Base-by-base conservation (phyloP, 768 basidiomycete genomes). In the Termitomyces sp. region DNA sequence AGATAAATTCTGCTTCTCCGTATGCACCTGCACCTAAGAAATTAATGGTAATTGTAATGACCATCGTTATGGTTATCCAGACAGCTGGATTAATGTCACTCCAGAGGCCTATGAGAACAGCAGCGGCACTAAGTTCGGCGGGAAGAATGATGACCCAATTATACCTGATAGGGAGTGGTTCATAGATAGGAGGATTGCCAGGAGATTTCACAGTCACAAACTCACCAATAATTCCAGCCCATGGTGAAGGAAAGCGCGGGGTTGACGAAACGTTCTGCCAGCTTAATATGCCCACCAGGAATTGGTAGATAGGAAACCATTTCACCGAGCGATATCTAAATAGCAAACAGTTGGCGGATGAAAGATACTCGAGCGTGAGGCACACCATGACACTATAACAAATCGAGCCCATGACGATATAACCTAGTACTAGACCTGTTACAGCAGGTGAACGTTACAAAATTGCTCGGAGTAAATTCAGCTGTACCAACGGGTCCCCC, bases 1-100 rank as follows among this genome's bases (percentile, higher is more conserved):
- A 94, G 50, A 85, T 77, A 66, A 95, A 95, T 70, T 94, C 93
- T 7, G 84, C 84, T 70, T 94, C 91, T 36, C 90, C 89, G 64
- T 92, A 92, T 29, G 82, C 88, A 72, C 84, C 86, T 45, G 88
- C 86, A 49, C 89, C 90, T 6, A 84, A 70, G 75, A 88, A 67
- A 67, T 92, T 92, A 71, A 92, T 94, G 29, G 73, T 74, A 44
- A 95, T 69, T 42, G 90, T 86, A 28, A 96, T 85, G 39, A 89
- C 64, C 65, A 94, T 72, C 54, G 85, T 90, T 37, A 97, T 77
- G 0, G 83, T 72, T 42, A 97, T 87, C 90, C 91, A 97, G 20
- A 78, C 86, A 0, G 92, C 86, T 61, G 88, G 81, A 65, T 83
- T 82, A 16, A 78, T 72, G 0, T 70, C 57, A 46, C 82, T 77